Base-by-base conservation (phyloP, 768 basidiomycete species). In the Termitomyces sp. region DNA sequence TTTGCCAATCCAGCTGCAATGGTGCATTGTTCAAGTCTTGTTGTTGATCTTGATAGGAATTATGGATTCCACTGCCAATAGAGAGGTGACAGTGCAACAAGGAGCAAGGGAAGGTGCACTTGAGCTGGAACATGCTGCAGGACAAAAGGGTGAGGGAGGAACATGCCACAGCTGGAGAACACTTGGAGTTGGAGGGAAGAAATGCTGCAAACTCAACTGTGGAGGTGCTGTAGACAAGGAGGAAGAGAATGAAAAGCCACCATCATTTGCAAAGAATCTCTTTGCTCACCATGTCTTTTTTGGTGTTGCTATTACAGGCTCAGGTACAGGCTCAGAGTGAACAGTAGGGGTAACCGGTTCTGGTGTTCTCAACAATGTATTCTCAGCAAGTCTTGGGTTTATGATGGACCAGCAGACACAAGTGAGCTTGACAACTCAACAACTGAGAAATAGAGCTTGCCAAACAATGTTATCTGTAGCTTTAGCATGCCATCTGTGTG, bases 381-480 rank as follows among this genome's bases (percentile, higher is more conserved):
- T 53, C 36, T 51, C 46, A 4, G n/a, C 14, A 32, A n/a, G 14
- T 12, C 3, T 32, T 11, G 38, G 40, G 6, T 36, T 56, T 11
- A 45, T 6, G 2, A 49, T 37, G 34, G n/a, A n/a, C 32, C 48
- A 52, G 12, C 46, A 65, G 15, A 46, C 73, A 38, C 73, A 70
- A 32, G 70, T 71, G 38, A 80, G 66, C 61, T 80, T 77, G 46
- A 79, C 68, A 29, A 67, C 70, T 80, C 80, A 82, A 14, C 76
- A 70, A 14, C 71, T 66, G 12, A 76, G 64, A 74, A 92, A 95
- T 32, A 94, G 77, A 1, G 79, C 80, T 47, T 86, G 81, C 94
- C 94, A 96, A 57, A 94, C 81, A 20, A 85, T 78, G 62, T 89
- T 88, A 72, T 96, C 94, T 46, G 75, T 78, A 0, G 89, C 86